Base-by-base conservation (phyloP, 176 grass and related monocot species). In the Alloteropsis semialata region DNA sequence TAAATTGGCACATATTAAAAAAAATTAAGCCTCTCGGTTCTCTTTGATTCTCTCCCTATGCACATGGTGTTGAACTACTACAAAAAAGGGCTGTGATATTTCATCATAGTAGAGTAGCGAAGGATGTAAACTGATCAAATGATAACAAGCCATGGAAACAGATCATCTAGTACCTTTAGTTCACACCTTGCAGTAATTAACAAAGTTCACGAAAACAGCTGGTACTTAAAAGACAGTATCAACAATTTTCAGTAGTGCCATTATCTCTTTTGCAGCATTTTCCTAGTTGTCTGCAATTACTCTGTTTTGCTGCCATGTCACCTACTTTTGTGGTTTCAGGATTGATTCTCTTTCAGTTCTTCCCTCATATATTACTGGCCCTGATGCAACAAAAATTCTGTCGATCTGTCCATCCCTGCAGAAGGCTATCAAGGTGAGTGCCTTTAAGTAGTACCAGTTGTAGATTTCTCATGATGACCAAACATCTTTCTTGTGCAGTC, bases 261-360 rank as follows among this genome's bases (percentile, higher is more conserved):
- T 72, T 74, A n/a, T 67, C 6, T 30, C 66, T 33, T 54, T 60
- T 76, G 14, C 12, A 28, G 61, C 3, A 1, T 55, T 76, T 44
- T 32, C 71, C 53, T 81, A 44, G 33, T 78, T 74, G 21, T 11
- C 15, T 77, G 49, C 65, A 45, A 30, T 46, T 75, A 54, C 69
- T 63, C n/a, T 50, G 28, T 32, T 89, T 84, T 73, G 61, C 67
- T 87, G 55, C 46, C 29, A 49, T 67, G 34, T 21, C 59, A 78
- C 60, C 54, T 65, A 68, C 32, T 67, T 55, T 86, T 82, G 27
- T 37, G 27, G 51, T 89, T 86, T 44, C 69, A 98, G 96, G 96
- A 95, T 98, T 85, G 92, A 98, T 95, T 89, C 84, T 71, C 88
- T 93, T 89, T 90, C 92, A 21, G 87, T 98, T 67, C 92, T 98